Evolutionary conservation across 441 rosid genomes (phyloP), one percentile per base, ranked within the genome.

Genomic region (Eutrema salsugineum): DNA sequence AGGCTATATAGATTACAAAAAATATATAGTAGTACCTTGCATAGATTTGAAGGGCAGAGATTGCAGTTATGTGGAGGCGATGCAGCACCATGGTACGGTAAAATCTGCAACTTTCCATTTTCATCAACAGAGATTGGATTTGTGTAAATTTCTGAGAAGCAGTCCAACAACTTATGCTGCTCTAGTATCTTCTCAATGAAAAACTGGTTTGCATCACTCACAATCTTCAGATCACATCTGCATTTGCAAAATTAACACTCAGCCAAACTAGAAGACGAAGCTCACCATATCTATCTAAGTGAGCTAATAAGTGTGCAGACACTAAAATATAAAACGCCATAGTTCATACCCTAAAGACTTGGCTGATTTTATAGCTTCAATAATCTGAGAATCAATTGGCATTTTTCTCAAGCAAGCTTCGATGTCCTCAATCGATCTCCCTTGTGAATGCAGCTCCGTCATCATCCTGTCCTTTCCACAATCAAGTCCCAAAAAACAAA

Each of bases 161-260:
- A 87, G 54, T 78, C 85, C 80, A 83, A 59, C 71, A 91, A 72
- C 33, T 83, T 72, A 54, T 88, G 90, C 59, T 85, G 82, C 38
- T 88, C 89, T 82, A 91, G 53, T 70, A 91, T 94, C 64, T 84
- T 89, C 78, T 87, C 94, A 14, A 94, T 89, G 80, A 88, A 94
- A 77, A 89, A 87, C 35, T 68, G 85, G 57, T 88, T 94, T 1
- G 98, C 97, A 66, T 94, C 98, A 63, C 97, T 91, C 68, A 91
- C 72, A 64, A 91, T 83, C 80, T 82, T 94, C 55, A 94, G 64
- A 66, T 94, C 91, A 59, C 97, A 94, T 72, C 98, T 91, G 78
- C 66, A 80, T 33, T 55, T 69, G 6, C 14, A 50, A 3, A 60
- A 76, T 59, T 5, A 44, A 58, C 61, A 61, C 33, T 71, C 46